phyloP scores from a whole-genome alignment of 345 rosid species.

The Populus tremula region DNA sequence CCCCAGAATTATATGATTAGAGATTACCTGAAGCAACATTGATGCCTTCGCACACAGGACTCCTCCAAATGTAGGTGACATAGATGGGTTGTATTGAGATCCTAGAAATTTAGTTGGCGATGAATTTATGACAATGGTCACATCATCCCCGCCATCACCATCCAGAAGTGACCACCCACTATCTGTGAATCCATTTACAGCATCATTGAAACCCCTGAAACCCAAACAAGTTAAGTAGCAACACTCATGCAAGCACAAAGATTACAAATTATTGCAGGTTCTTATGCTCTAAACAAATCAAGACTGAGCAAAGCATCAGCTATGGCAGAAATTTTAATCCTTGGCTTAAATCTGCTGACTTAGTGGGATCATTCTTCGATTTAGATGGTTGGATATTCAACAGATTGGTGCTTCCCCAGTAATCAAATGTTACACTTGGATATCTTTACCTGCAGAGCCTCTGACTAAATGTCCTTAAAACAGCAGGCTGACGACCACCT shows the following conservation, averaged over 20 bases:
- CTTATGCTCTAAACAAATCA: neutral
- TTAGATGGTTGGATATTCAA: neutral
- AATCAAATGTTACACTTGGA: neutral
- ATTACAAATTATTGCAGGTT: neutral
- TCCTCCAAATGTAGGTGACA: conserved; percentile 76
- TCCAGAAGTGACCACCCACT: conserved; percentile 90
- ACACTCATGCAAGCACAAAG: neutral
- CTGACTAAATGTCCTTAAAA: conserved; percentile 90
- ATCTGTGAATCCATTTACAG: conserved; percentile 86
- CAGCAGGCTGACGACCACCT: conserved; percentile 95
- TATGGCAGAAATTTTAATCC: neutral
- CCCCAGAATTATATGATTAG: too few relatives aligned
- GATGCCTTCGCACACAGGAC: conserved; percentile 96
- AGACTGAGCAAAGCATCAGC: neutral
- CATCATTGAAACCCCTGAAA: conserved; percentile 92
- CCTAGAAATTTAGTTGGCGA: conserved; percentile 72
- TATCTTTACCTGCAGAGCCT: conserved; percentile 72
- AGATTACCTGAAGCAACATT: conserved; percentile 81
- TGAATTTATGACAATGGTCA: conserved; percentile 70
- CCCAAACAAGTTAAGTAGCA: conserved; percentile 13
- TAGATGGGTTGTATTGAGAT: conserved; percentile 56
- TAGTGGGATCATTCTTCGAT: neutral
- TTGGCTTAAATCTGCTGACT: conserved; percentile 3
- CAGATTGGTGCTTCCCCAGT: neutral
- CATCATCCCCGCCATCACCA: conserved; percentile 83